Evolutionary conservation across 2,329 filamentous ascomycete species (phyloP), one percentile per base, ranked within the genome.

Genomic region (Cladosporium sp.): DNA sequence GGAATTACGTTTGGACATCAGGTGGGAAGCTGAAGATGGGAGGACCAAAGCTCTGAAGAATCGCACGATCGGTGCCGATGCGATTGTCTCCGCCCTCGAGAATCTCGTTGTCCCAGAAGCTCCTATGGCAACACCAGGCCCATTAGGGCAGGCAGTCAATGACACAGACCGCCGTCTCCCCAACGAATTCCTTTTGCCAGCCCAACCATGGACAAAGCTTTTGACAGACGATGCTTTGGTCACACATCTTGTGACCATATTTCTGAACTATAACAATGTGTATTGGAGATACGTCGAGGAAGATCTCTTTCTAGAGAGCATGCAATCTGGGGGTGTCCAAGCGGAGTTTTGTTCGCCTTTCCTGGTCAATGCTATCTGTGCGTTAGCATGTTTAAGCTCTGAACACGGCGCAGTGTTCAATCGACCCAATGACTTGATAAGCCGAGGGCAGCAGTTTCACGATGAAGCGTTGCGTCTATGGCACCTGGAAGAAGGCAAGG

Each of bases 261-360:
- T 49, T 48, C 30, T 57, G 1, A 45, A 44, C 7, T 54, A 48
- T 30, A 15, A 44, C 9, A 56, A 58, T 54, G 64, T 63, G 2
- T 66, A 61, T 20, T 56, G 55, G 20, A 65, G 68, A 42, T 65
- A 58, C 53, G 56, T 69, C 15, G 64, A 69, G 51, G 60, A 63
- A 3, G 64, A 63, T 39, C 32, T 64, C n/a, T 70, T 71, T 43
- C 45, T 70, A 8, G 54, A 58, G 20, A 67, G 65, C 30, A 70
- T 71, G 68, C 56, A 54, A 50, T 56, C 61, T 13, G 61, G 61
- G 3, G 52, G 64, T 15, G 17, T 60, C 9, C 56, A 56, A 3
- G 58, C 60, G 1, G 51, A 54, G 7, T 68, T 61, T 43, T 69
- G 67, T 44, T 40, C 38, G 38, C 38, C 38, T 6, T 40, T 40